A percentile compares a stretch with the other conserved stretches of the same genome.
Conservation (phyloP, 2,329 filamentous ascomycete genomes). For the Juglanconis sp. region DNA sequence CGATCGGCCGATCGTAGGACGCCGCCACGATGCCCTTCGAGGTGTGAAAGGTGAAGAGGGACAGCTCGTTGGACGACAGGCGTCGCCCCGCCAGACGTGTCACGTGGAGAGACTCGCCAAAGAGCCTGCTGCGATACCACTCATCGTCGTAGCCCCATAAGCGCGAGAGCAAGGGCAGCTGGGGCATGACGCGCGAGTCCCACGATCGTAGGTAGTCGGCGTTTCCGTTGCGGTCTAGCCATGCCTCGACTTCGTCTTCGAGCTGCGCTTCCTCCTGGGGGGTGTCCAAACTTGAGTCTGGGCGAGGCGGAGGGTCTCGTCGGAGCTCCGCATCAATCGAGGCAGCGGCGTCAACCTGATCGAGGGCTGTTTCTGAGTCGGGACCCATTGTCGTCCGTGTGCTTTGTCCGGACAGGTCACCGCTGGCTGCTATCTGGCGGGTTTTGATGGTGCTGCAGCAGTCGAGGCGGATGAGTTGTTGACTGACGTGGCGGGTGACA, state of each 20-base stretch:
- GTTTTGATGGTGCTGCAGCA: too few species aligned
- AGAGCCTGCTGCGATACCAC: neutral
- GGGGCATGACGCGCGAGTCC: neutral
- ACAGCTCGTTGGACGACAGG: neutral
- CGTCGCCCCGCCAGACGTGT: neutral
- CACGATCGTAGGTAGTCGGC: neutral
- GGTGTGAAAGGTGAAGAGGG: neutral
- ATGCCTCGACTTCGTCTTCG: neutral
- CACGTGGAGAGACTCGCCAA: neutral
- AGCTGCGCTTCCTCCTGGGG: neutral
- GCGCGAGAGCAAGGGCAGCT: slow-evolving; percentile 1
- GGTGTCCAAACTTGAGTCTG: neutral
- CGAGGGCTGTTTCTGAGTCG: neutral
- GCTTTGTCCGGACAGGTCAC: too few species aligned
- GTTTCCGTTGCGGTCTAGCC: neutral
- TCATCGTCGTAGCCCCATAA: neutral
- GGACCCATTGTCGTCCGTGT: neutral
- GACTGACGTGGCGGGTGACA: too few species aligned
- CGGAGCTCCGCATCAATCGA: neutral
- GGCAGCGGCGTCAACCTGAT: neutral
- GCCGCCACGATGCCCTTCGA: neutral
- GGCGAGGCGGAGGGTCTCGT: neutral
- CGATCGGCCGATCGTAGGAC: slow-evolving; percentile 5
- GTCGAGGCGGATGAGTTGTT: too few species aligned
- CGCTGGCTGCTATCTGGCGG: too few species aligned